These are phyloP conservation scores for Apophysomyces elegans DNA, from an alignment of 371 early-diverging fungal genomes.

Conservation along the genomic window DNA sequence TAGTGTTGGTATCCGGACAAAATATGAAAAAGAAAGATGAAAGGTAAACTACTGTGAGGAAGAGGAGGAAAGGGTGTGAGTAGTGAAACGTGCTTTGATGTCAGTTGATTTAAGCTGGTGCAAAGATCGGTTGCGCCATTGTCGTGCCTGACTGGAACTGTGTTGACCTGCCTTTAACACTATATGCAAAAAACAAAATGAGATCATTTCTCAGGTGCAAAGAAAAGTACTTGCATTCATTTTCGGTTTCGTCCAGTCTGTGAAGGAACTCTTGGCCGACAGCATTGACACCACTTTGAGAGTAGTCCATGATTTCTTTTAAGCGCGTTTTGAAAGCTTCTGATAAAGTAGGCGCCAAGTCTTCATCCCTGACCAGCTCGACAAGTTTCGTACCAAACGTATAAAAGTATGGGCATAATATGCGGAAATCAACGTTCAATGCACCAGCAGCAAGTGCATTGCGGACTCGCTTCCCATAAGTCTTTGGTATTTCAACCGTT, in stretches of 20 bases:
- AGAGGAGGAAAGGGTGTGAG: neutral
- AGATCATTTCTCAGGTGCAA: neutral
- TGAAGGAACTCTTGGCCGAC: slow-evolving; percentile 42
- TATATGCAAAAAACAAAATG: slow-evolving; percentile 9
- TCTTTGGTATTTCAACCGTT: slow-evolving; percentile 41
- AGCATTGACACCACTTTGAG: slow-evolving; percentile 34
- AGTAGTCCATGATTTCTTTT: slow-evolving; percentile 42
- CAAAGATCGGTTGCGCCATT: slow-evolving; percentile 36
- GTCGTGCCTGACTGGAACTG: slow-evolving; percentile 30
- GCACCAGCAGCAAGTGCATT: slow-evolving; percentile 48
- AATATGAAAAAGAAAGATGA: neutral
- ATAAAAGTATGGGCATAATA: slow-evolving; percentile 49
- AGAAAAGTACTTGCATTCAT: slow-evolving; percentile 39
- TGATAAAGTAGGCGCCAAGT: slow-evolving; percentile 33
- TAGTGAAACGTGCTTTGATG: slow-evolving; percentile 10
- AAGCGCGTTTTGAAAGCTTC: slow-evolving; percentile 44
- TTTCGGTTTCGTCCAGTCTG: slow-evolving; percentile 53
- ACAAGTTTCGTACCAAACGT: slow-evolving; percentile 44
- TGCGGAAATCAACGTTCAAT: slow-evolving; percentile 38
- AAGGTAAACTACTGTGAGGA: neutral
- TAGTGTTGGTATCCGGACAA: neutral
- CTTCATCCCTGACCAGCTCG: slow-evolving; percentile 33
- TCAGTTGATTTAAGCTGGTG: slow-evolving; percentile 24
- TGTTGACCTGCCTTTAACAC: slow-evolving; percentile 48
- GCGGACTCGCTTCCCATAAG: slow-evolving; percentile 45